These are phyloP conservation scores for Hypoxylon sp. DNA, from an alignment of 2,329 filamentous ascomycete species.

Conservation along the genomic window DNA sequence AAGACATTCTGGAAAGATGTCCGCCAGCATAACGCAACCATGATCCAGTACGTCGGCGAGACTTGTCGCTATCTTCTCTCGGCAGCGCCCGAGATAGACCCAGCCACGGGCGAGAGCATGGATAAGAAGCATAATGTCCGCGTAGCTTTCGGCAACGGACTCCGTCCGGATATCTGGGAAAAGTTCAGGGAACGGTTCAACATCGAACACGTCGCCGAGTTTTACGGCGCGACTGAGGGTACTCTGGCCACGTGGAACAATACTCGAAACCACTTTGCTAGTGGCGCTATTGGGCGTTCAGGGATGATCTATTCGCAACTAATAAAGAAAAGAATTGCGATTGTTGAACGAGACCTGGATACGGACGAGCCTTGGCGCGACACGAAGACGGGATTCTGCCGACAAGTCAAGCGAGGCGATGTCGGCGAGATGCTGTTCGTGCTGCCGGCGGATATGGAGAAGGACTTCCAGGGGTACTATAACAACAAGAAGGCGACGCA, in stretches of 20 bases:
- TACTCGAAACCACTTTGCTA: conserved; percentile 73
- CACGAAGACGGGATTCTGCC: conserved; percentile 73
- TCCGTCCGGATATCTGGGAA: conserved; percentile 87
- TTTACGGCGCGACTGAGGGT: conserved; percentile 82
- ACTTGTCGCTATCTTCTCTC: conserved; percentile 83
- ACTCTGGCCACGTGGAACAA: conserved; percentile 75
- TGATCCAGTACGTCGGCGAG: conserved; percentile 88
- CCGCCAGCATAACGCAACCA: conserved; percentile 72
- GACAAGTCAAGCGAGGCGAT: conserved; percentile 62
- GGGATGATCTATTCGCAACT: conserved; percentile 68
- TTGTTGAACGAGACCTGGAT: conserved; percentile 76
- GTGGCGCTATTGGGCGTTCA: conserved; percentile 80
- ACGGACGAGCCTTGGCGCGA: conserved; percentile 74
- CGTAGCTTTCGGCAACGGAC: conserved; percentile 82
- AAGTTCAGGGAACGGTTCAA: conserved; percentile 82
- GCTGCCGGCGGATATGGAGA: conserved; percentile 70
- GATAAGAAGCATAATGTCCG: conserved; percentile 79
- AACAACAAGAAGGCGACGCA: conserved; percentile 74
- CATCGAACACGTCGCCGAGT: conserved; percentile 76
- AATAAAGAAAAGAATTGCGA: conserved; percentile 57
- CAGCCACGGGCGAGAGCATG: conserved; percentile 69
- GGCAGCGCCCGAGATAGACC: conserved; percentile 67
- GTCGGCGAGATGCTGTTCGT: conserved; percentile 78
- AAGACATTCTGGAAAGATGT: conserved; percentile 80
- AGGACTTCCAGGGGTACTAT: conserved; percentile 83